Evolutionary conservation across 495 filamentous ascomycete species (phyloP).

Genomic region (Daldinia childiae): DNA sequence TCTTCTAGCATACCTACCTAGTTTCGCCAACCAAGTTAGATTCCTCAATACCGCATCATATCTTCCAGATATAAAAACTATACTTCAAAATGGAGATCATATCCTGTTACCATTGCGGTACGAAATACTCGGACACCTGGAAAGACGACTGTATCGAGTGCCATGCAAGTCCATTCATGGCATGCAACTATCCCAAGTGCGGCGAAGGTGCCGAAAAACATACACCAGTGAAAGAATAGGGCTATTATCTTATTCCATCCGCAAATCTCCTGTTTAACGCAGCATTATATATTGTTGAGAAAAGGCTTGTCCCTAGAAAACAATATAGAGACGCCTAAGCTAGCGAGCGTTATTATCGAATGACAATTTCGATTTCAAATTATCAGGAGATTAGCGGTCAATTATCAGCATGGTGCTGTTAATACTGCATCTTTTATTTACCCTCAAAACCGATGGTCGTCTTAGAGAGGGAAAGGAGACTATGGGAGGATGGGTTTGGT

Average conservation of each 20-base stretch:
- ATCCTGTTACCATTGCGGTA: conserved; percentile 1
- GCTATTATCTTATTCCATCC: background rate
- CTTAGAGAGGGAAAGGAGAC: too few species aligned
- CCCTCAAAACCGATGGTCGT: too few species aligned
- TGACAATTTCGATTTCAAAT: too few species aligned
- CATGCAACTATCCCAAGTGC: background rate
- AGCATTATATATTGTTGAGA: too few species aligned
- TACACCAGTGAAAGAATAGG: background rate
- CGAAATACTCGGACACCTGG: conserved; percentile 2
- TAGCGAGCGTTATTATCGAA: too few species aligned
- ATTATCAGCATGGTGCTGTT: too few species aligned
- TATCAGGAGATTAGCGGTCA: too few species aligned
- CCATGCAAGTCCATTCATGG: background rate
- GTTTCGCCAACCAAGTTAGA: background rate
- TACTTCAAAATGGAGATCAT: background rate
- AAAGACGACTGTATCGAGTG: background rate
- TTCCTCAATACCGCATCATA: background rate
- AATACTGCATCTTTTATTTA: too few species aligned
- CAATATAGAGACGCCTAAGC: too few species aligned
- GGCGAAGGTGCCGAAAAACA: background rate
- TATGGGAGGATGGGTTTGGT: too few species aligned
- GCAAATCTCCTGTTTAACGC: too few species aligned
- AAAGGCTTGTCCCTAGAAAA: too few species aligned
- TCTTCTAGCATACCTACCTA: background rate
- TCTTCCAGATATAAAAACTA: background rate